Percentiles rank a stretch among this genome's conserved stretches.
phyloP scores from a whole-genome alignment of 1,284 basidiomycete species.

The Irpex sp. region DNA sequence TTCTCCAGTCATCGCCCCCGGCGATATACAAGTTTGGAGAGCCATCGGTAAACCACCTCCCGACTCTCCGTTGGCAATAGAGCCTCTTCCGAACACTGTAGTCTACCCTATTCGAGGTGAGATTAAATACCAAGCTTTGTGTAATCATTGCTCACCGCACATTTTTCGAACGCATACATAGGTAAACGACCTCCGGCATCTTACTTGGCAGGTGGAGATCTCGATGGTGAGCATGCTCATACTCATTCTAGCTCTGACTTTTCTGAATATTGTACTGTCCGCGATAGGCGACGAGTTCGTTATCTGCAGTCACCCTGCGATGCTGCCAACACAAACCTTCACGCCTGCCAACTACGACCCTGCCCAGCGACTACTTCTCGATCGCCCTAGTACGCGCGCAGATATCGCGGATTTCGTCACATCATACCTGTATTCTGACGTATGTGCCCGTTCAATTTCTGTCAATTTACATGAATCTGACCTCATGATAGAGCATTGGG shows the following conservation, averaged over 20 bases:
- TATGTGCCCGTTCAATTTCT: conserved; percentile 23
- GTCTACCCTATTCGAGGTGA: conserved; percentile 54
- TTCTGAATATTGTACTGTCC: neutral
- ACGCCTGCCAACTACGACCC: conserved; percentile 33
- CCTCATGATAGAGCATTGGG: conserved; percentile 24
- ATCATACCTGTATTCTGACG: conserved; percentile 75
- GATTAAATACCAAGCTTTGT: neutral
- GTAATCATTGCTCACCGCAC: neutral
- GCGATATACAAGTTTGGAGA: conserved; percentile 56
- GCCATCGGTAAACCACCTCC: conserved; percentile 56
- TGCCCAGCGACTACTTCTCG: conserved; percentile 36
- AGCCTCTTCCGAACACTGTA: conserved; percentile 50
- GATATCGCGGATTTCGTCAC: conserved; percentile 78
- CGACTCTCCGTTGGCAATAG: conserved; percentile 43
- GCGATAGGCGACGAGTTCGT: conserved; percentile 11
- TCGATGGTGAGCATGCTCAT: conserved; percentile 44
- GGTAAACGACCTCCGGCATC: conserved; percentile 56
- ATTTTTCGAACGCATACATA: conserved; percentile 21
- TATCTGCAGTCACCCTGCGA: neutral
- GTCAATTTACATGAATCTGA: neutral
- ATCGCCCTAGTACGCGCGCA: conserved; percentile 53
- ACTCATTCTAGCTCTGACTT: neutral
- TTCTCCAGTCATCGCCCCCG: conserved; percentile 64
- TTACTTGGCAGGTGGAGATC: conserved; percentile 59
- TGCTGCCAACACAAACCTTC: conserved; percentile 26